A percentile compares a stretch with the other conserved stretches of the same genome.
phyloP scores from a whole-genome alignment of 345 rosid genomes.

The Syzygium oleosum region DNA sequence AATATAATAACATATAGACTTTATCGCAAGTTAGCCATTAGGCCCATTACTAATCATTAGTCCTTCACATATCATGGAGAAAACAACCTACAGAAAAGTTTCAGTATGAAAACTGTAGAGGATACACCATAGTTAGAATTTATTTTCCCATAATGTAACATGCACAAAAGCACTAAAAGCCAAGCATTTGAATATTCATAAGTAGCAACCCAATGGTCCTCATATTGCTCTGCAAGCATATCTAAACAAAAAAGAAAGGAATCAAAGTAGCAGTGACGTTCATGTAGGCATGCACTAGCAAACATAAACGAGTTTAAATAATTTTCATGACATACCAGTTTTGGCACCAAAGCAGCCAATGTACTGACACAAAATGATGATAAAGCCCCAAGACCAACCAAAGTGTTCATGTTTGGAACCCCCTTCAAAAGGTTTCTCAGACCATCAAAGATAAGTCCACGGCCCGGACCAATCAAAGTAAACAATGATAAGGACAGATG shows the following conservation, averaged over 20 bases:
- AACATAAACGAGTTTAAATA: neutral
- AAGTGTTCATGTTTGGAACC: conserved; percentile 88
- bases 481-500: conserved; percentile 77
- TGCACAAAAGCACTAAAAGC: neutral
- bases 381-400: conserved; percentile 95
- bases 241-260: neutral
- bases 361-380: conserved; percentile 90
- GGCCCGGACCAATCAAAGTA: conserved; percentile 94
- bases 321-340: conserved; percentile 38
- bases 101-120: neutral
- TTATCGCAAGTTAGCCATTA: neutral
- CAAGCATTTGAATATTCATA: neutral
- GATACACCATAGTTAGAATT: neutral
- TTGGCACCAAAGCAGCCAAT: conserved; percentile 75
- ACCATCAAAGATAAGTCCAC: conserved; percentile 78
- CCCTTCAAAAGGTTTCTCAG: conserved; percentile 74
- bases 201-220: neutral
- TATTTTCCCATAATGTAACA: neutral
- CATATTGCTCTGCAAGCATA: neutral
- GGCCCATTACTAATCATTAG: neutral
- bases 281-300: neutral
- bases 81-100: neutral
- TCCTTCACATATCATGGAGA: neutral
- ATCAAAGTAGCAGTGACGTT: neutral
- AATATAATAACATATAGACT: neutral